Base-by-base conservation (phyloP, 179 eudicot genomes). In the Gypsophila paniculata region DNA sequence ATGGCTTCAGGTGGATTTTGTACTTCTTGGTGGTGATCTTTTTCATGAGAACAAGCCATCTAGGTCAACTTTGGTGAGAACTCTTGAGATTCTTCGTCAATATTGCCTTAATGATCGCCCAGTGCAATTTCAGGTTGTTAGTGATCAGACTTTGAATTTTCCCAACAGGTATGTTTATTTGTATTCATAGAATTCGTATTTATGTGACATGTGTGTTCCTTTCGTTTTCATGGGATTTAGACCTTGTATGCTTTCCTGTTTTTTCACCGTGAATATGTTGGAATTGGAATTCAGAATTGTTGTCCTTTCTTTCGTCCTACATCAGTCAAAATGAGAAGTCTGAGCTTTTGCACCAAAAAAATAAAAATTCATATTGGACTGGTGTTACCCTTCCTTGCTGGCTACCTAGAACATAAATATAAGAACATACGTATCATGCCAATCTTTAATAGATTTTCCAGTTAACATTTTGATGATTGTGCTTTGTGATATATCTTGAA, bases 41-140 rank as follows among this genome's bases (percentile, higher is more conserved):
- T 95, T 95, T 80, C 99, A 95, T 23, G 99, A 95, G 84, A 95
- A 95, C 78, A 95, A 92, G 84, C 99, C 99, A 12, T 90, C 99
- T 65, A 85, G 99, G 79, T 76, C 93, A 72, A 92, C 99, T 49
- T 79, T 95, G 78, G 99, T 95, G 82, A 92, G 86, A 80, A 78
- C 91, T 69, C 77, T 95, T 74, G 99, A 95, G 81, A 92, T 95
- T 69, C 91, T 95, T 63, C 94, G 99, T 25, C 95, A 91, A 25
- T 79, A 88, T 84, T 95, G 99, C 81, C 91, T 95, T 18, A 84
- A 80, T 77, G 99, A 95, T 85, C 87, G 44, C 38, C 96, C 99
- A 2, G 96, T 95, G 84, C 96, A 95, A 75, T 95, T 95, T 78
- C 96, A 95, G 86, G 99, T 95, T 69, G 99, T 95, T 59, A 95